phyloP scores from a whole-genome alignment of 805 yeast genomes.

The Starmerella tilneyi region DNA sequence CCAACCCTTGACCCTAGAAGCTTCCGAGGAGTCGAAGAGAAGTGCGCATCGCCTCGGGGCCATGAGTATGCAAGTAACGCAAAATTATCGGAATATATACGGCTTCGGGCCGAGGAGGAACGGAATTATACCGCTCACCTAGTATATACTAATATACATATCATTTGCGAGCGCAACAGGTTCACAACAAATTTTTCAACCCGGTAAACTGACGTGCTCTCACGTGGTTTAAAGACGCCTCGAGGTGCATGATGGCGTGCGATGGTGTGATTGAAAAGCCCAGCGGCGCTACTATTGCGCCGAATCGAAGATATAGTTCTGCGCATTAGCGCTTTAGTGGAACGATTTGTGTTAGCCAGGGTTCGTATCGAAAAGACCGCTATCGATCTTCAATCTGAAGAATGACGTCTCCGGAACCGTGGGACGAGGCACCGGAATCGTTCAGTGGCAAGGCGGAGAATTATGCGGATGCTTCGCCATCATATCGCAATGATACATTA shows the following conservation, averaged over 20 bases:
- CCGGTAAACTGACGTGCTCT: background rate
- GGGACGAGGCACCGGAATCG: background rate
- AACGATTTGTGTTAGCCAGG: no score
- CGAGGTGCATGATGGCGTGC: constrained; percentile 9
- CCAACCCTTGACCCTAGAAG: no score
- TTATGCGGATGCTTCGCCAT: background rate
- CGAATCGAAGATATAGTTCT: background rate
- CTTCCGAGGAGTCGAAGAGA: no score
- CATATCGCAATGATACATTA: background rate
- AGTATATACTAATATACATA: no score
- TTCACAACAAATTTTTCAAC: background rate
- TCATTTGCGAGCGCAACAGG: no score
- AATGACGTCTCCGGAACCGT: background rate
- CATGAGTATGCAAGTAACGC: no score
- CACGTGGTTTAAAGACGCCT: background rate
- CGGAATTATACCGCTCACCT: no score
- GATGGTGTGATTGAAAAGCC: constrained; percentile 12
- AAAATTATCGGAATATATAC: no score
- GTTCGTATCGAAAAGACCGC: no score
- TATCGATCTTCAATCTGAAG: no score
- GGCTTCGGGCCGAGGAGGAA: no score
- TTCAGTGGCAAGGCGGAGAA: background rate
- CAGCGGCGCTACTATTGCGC: background rate
- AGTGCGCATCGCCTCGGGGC: no score
- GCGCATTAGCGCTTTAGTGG: background rate